phyloP scores from a whole-genome alignment of 2,329 filamentous ascomycete genomes.

The Cercospora sp. region DNA sequence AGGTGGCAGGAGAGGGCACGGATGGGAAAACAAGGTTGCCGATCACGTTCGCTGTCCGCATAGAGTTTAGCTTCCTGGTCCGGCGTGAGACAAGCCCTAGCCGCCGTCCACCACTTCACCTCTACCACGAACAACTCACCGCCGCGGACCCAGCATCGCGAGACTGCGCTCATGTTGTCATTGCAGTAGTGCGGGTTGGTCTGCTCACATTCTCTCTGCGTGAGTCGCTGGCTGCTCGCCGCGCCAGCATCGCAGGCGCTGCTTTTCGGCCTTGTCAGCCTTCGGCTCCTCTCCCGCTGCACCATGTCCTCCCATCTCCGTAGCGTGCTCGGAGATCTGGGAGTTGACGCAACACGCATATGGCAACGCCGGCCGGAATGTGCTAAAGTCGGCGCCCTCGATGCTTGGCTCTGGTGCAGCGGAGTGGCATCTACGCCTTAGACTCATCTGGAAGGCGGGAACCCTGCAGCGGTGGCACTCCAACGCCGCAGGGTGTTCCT shows the following conservation, averaged over 20 bases:
- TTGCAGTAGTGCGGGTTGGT: neutral
- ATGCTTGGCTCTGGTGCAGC: neutral
- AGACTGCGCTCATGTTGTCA: neutral
- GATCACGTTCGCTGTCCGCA: neutral
- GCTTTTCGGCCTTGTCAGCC: conserved; percentile 11
- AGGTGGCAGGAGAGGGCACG: neutral
- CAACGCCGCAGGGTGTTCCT: neutral
- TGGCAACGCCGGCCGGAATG: conserved; percentile 9
- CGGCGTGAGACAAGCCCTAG: neutral
- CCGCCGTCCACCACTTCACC: neutral
- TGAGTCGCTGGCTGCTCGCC: neutral
- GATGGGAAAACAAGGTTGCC: neutral
- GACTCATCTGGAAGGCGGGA: neutral
- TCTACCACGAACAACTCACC: neutral
- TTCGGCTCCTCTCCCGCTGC: conserved; percentile 27
- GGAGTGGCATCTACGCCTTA: neutral
- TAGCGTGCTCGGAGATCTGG: conserved; percentile 25
- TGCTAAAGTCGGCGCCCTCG: conserved; percentile 12
- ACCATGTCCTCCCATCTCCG: conserved; percentile 18
- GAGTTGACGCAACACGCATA: conserved; percentile 17
- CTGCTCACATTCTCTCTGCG: neutral
- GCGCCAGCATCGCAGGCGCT: neutral
- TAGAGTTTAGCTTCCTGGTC: neutral
- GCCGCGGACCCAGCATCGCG: neutral
- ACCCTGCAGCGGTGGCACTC: neutral